Conservation (phyloP, 768 basidiomycete genomes). For the Rhizopogon rudus region DNA sequence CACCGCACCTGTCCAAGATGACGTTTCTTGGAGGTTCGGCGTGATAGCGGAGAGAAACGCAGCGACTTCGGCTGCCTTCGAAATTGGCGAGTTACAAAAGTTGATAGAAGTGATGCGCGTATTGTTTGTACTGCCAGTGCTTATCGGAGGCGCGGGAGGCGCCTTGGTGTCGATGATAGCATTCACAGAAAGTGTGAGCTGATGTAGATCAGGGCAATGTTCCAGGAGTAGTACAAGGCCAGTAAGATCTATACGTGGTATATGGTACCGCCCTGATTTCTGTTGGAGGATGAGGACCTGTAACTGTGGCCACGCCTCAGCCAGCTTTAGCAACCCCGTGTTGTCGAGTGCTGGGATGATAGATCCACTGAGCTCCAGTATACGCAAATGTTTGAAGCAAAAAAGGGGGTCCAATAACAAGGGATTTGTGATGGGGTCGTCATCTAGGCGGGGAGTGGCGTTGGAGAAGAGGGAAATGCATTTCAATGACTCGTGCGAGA, state of each 20-base stretch:
- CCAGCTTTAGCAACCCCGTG: slow-evolving; percentile 18
- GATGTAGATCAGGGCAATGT: not conserved
- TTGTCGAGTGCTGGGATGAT: slow-evolving; percentile 14
- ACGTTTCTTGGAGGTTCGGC: slow-evolving; percentile 24
- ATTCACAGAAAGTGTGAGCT: slow-evolving; percentile 10
- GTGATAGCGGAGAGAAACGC: slow-evolving; percentile 24
- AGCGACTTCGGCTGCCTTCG: slow-evolving; percentile 20
- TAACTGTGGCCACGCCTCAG: slow-evolving; percentile 22
- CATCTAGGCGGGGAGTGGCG: not conserved
- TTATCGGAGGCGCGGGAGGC: not conserved
- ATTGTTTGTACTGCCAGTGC: not conserved
- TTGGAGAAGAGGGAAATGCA: not conserved
- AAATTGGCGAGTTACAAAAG: slow-evolving; percentile 26
- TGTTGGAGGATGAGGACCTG: slow-evolving; percentile 18
- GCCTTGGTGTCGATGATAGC: slow-evolving; percentile 24
- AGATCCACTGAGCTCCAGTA: slow-evolving; percentile 17
- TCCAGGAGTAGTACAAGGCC: not conserved
- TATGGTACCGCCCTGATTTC: not conserved
- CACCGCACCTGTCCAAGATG: slow-evolving; percentile 17
- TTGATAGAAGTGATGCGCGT: slow-evolving; percentile 21
- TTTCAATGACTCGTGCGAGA: not conserved
- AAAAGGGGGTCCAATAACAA: slow-evolving; percentile 20
- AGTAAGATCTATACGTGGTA: not conserved
- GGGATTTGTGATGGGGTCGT: slow-evolving; percentile 24
- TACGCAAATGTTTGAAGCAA: slow-evolving; percentile 14